Evolutionary conservation across 1,139 yeast genomes (phyloP), one percentile per base, ranked within the genome.

Genomic region (Zygosaccharomyces sapae): DNA sequence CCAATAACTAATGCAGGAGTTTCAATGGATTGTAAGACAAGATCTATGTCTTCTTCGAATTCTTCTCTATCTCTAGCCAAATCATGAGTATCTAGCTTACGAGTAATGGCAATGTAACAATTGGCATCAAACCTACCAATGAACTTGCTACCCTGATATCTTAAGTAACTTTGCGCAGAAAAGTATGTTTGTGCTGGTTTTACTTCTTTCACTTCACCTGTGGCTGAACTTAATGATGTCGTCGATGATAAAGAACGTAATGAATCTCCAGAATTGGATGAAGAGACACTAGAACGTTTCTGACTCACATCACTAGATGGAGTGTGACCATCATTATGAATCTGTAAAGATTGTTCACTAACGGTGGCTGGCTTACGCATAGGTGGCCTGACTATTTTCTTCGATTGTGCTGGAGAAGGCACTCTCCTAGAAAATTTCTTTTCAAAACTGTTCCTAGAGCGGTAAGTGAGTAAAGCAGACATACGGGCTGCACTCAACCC

Each of bases 401-500:
- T 52, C 33, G 52, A 59, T 24, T 57, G 65, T 41, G 50, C 55
- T 18, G 56, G 40, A 2, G 66, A 57, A 7, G 94, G 92, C 39
- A 79, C 67, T 48, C 80, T 81, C 62, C 98, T 77, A 12, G 97
- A 95, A 64, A 92, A 92, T 61, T 95, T 78, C 41, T 83, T 72
- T 65, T 92, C 98, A 67, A 92, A 92, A 30, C 95, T 84, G 67
- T 89, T 87, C 58, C 97, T 75, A 3, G 96, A 86, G 58, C 98
- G 77, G 65, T 92, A 92, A 0, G 98, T 92, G 48, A 92, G 72
- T 55, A 92, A 72, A 0, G 98, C 98, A 6, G 96, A 80, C 98
- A 92, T 92, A 68, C 98, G 80, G 0, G 98, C 98, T 2, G 98
- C 98, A 33, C 96, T 85, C 20, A 92, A 72, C 0, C 98, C 98